Evolutionary conservation across 1,284 basidiomycete species (phyloP).

Genomic region (Irpex sp.): DNA sequence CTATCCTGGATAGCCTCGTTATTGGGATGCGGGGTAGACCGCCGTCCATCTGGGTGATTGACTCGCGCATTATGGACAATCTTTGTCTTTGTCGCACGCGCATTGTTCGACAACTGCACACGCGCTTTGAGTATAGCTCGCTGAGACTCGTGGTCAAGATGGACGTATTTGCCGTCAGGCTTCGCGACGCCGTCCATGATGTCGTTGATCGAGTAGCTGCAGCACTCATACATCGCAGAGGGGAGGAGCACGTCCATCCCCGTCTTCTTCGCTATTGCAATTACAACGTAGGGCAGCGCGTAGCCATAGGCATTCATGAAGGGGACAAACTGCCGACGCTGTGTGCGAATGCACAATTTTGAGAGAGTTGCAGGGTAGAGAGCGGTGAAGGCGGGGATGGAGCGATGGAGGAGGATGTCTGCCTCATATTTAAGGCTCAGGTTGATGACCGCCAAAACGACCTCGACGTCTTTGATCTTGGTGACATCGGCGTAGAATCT

Average conservation of each 20-base stretch:
- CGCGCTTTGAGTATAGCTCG: constrained; percentile 3
- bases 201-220: constrained; percentile 5
- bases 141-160: background rate
- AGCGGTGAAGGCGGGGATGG: constrained; percentile 6
- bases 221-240: constrained; percentile 6
- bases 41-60: background rate
- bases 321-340: constrained; percentile 2
- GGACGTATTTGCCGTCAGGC: background rate
- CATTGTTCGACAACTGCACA: background rate
- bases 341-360: constrained; percentile 3
- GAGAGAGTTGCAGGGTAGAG: constrained; percentile 3
- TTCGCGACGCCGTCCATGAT: background rate
- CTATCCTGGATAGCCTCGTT: background rate
- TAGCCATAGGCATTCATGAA: background rate
- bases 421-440: constrained; percentile 5
- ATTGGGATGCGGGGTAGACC: background rate
- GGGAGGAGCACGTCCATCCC: constrained; percentile 6
- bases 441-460: constrained; percentile 2
- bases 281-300: constrained; percentile 2
- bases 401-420: constrained; percentile 4
- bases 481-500: constrained; percentile 7
- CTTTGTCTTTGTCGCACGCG: background rate
- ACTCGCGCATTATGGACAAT: background rate
- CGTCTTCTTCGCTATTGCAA: background rate
- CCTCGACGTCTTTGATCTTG: constrained; percentile 3